These are phyloP conservation scores for Lentinula lateritia DNA, from an alignment of 768 basidiomycete species.

Conservation along the genomic window DNA sequence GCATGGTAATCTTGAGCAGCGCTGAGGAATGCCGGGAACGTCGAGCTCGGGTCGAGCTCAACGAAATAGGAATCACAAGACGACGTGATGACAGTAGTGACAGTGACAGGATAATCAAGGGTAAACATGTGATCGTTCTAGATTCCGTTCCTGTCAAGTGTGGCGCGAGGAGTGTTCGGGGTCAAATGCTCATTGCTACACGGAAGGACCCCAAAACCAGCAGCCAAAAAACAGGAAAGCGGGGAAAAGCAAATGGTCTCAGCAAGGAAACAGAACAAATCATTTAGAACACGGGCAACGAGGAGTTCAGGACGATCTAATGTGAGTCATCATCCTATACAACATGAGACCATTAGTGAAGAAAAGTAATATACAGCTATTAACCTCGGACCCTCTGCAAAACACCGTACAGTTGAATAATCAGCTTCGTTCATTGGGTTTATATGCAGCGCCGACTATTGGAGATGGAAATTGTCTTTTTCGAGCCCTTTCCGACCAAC, in stretches of 20 bases:
- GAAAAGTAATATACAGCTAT: slow-evolving; percentile 20
- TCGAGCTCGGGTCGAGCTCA: no score
- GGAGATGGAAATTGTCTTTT: slow-evolving; percentile 95
- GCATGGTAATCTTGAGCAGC: no score
- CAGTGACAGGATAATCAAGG: no score
- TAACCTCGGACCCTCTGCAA: slow-evolving; percentile 54
- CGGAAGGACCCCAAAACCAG: background rate
- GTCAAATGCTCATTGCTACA: background rate
- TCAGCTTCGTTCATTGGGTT: slow-evolving; percentile 72
- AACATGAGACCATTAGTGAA: background rate
- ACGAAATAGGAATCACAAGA: no score
- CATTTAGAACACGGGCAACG: slow-evolving; percentile 3
- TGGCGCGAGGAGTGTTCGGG: background rate
- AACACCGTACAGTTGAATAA: slow-evolving; percentile 61
- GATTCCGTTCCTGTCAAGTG: background rate
- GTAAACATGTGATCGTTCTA: background rate
- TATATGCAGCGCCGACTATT: slow-evolving; percentile 83
- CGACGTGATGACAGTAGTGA: no score
- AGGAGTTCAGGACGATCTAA: slow-evolving; percentile 3
- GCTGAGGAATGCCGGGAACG: no score
- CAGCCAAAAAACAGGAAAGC: background rate
- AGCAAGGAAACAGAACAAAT: slow-evolving; percentile 7
- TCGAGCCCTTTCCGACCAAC: slow-evolving; percentile 84
- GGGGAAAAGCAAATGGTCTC: slow-evolving; percentile 6
- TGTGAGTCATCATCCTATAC: background rate